A percentile compares a stretch with the other conserved stretches of the same genome.
These are phyloP conservation scores for Pestalotiopsis sp. DNA, from an alignment of 2,329 filamentous ascomycete genomes.

Conservation along the genomic window DNA sequence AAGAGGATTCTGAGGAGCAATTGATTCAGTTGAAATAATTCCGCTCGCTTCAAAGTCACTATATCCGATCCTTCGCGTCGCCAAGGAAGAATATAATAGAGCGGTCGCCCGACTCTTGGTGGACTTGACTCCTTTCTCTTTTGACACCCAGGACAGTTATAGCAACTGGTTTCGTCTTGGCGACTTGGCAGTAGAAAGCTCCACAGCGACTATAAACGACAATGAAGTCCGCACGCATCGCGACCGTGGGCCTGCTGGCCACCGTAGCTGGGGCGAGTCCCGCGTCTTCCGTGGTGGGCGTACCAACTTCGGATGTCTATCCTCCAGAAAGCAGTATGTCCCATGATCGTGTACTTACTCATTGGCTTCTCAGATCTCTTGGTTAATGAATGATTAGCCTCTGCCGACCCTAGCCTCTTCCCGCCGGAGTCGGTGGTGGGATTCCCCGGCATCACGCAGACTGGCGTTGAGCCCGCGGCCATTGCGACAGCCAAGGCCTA, in stretches of 20 bases:
- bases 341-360: background rate
- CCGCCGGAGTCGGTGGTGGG: constrained; percentile 32
- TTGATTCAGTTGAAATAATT: background rate
- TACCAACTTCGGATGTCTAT: constrained; percentile 20
- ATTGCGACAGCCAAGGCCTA: constrained; percentile 30
- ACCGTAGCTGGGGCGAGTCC: constrained; percentile 10
- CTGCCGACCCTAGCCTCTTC: constrained; percentile 30
- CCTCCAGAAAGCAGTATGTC: constrained; percentile 25
- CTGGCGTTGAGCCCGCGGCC: constrained; percentile 30
- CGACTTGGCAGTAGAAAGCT: background rate
- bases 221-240: background rate
- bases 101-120: too few relatives aligned
- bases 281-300: constrained; percentile 17
- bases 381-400: constrained; percentile 20
- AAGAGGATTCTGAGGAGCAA: background rate
- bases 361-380: background rate
- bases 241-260: background rate
- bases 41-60: background rate
- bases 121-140: too few relatives aligned
- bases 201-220: background rate
- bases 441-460: constrained; percentile 28
- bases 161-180: background rate
- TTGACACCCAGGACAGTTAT: background rate
- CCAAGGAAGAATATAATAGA: background rate
- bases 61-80: background rate